Base-by-base conservation (phyloP, 768 basidiomycete species). In the Leccinellum rugosiceps region DNA sequence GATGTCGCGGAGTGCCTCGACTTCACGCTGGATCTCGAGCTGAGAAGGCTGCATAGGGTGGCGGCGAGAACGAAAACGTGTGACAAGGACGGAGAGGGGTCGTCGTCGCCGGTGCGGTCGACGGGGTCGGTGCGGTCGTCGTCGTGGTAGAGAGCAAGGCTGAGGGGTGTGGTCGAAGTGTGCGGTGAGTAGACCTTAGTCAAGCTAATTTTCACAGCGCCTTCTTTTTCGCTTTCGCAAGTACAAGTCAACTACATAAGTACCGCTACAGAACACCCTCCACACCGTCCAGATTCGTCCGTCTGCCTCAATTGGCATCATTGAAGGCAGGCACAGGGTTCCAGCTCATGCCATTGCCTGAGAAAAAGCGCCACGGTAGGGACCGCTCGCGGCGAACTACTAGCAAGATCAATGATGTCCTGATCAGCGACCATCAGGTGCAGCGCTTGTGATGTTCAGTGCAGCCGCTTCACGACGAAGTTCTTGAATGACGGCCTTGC, bases 1-100 rank as follows among this genome's bases (percentile, higher is more conserved):
- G 63, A 97, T 84, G 75, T 92, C 91, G 63, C 88, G 83, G 41
- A 94, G 79, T 44, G 88, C 87, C 70, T 94, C 89, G 43, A 92
- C 88, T 77, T 94, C 91, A 63, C 90, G 85, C 69, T 86, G 85
- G 61, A 93, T 92, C 75, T 93, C 92, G 71, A 87, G 84, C 65
- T 88, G 83, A 26, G 88, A 90, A 58, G 90, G 90, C 65, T 91
- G 88, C 75, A 90, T 83, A 55, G 50, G 54, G 45, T 35, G 51
- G 54, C 15, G 25, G 23, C 38, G 38, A 5, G 44, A 46, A 35
- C 47, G 47, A 46, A 63, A 60, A 59, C 58, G 59, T 59, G 68
- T 45, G 60, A 41, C 50, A 55, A 28, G 35, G 52, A 21, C 46
- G 48, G 35, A 55, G 53, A 58, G 38, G 23, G 57, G 58, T 41